Conservation (phyloP, 371 early-diverging fungal species). For the Zychaea mexicana region DNA sequence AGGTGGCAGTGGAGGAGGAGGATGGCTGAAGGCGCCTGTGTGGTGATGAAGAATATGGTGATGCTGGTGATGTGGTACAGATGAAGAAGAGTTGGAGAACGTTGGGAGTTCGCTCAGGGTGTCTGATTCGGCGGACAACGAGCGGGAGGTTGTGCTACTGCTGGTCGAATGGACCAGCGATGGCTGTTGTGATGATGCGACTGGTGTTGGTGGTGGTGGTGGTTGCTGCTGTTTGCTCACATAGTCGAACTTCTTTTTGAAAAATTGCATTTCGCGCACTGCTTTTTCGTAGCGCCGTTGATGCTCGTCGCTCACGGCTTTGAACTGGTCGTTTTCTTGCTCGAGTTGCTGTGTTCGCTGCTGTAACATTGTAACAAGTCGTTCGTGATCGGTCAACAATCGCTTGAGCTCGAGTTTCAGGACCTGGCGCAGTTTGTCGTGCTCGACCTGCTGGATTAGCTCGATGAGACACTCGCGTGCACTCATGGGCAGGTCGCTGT, state of each 20-base stretch:
- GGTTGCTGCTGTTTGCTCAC: conserved; percentile 16
- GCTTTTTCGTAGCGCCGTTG: conserved; percentile 51
- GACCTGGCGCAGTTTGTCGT: conserved; percentile 16
- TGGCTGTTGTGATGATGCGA: not conserved
- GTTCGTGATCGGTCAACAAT: conserved; percentile 34
- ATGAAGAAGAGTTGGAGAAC: not conserved
- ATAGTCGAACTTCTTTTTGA: conserved; percentile 44
- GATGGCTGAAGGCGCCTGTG: not conserved
- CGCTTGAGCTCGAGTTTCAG: conserved; percentile 26
- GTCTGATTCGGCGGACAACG: not conserved
- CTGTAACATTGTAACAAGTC: conserved; percentile 32
- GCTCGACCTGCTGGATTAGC: conserved; percentile 24
- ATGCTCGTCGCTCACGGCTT: conserved; percentile 25
- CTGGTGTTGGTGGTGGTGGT: not conserved
- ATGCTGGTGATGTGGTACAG: not conserved
- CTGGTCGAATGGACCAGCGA: not conserved
- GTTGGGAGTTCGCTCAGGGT: not conserved
- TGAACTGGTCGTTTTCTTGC: conserved; percentile 33
- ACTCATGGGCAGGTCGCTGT: conserved; percentile 1
- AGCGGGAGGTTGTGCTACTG: conserved; percentile 2
- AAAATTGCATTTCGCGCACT: conserved; percentile 54
- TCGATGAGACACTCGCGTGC: conserved; percentile 19
- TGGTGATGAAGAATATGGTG: too few species aligned
- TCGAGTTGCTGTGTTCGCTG: conserved; percentile 25
- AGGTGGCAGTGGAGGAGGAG: not conserved